phyloP scores from a whole-genome alignment of 2,329 filamentous ascomycete genomes.

The Cladosporium sp. region DNA sequence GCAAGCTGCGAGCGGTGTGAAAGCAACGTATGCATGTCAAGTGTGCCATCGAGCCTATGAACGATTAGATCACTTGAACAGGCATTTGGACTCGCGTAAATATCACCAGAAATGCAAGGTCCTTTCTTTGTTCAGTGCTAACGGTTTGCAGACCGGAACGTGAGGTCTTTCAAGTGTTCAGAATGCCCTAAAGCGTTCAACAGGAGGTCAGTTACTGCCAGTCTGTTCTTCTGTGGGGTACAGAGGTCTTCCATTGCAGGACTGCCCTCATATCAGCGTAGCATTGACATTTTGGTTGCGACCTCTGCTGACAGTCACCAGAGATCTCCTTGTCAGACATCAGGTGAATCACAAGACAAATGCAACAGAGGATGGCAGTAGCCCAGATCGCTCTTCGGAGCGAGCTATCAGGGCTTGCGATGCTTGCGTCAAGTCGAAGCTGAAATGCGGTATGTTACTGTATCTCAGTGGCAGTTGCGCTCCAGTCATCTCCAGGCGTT shows the following conservation, averaged over 20 bases:
- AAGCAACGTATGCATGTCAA: slow-evolving; percentile 30
- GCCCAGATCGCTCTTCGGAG: slow-evolving; percentile 28
- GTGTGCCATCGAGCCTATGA: slow-evolving; percentile 36
- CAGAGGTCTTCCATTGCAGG: neutral
- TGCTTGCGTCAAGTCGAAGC: slow-evolving; percentile 36
- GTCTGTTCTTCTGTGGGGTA: neutral
- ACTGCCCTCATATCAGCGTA: neutral
- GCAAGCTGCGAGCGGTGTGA: neutral
- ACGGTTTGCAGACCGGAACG: slow-evolving; percentile 29
- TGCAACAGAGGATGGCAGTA: slow-evolving; percentile 28
- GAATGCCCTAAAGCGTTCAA: slow-evolving; percentile 38
- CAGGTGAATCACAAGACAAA: slow-evolving; percentile 35
- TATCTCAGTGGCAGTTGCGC: neutral
- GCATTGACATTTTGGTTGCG: neutral
- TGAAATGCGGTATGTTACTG: slow-evolving; percentile 32
- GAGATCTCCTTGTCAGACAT: slow-evolving; percentile 37
- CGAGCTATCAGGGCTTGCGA: slow-evolving; percentile 38
- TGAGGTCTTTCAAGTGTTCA: slow-evolving; percentile 35
- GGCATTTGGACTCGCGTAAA: slow-evolving; percentile 38
- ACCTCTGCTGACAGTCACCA: slow-evolving; percentile 17
- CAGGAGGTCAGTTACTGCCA: slow-evolving; percentile 12
- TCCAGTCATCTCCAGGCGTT: neutral
- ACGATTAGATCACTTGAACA: slow-evolving; percentile 36
- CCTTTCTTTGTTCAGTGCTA: neutral
- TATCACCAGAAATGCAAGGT: neutral